Evolutionary conservation across 208 protist species (phyloP).

Genomic region (Paratrypanosoma confusum): DNA sequence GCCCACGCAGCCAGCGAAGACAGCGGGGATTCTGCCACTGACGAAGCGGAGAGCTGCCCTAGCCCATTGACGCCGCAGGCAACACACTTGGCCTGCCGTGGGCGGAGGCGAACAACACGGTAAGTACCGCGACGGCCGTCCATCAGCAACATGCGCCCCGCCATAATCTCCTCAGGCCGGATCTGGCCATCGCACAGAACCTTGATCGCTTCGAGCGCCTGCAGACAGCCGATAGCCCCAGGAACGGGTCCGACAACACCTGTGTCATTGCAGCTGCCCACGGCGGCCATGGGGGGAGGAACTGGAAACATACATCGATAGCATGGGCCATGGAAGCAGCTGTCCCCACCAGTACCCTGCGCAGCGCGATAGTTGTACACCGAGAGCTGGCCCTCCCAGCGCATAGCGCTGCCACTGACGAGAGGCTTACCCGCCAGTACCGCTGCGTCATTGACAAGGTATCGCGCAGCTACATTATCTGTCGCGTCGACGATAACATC

Average conservation of each 20-base stretch:
- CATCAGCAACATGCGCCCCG: constrained; percentile 78
- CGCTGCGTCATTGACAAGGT: constrained; percentile 93
- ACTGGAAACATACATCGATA: constrained; percentile 90
- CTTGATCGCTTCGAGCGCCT: constrained; percentile 90
- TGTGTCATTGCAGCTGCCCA: constrained; percentile 86
- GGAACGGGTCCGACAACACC: constrained; percentile 90
- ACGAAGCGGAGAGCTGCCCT: not conserved
- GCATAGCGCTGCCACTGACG: constrained; percentile 91
- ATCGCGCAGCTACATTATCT: constrained; percentile 91
- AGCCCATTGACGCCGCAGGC: constrained; percentile 38
- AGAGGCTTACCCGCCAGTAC: constrained; percentile 69
- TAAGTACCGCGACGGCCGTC: constrained; percentile 57
- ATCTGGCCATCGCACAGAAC: constrained; percentile 52
- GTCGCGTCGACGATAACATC: constrained; percentile 90
- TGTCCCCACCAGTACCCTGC: not conserved
- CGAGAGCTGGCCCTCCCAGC: constrained; percentile 91
- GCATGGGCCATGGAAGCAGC: constrained; percentile 51
- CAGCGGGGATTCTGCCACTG: not conserved
- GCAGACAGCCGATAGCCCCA: constrained; percentile 89
- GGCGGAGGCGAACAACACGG: constrained; percentile 62
- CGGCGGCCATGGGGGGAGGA: constrained; percentile 63
- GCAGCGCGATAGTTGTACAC: constrained; percentile 65
- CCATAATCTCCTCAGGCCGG: constrained; percentile 56
- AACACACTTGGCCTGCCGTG: constrained; percentile 30
- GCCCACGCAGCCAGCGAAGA: constrained; percentile 11